Evolutionary conservation across 2,329 filamentous ascomycete species (phyloP).

Genomic region (Fusarium secorum): DNA sequence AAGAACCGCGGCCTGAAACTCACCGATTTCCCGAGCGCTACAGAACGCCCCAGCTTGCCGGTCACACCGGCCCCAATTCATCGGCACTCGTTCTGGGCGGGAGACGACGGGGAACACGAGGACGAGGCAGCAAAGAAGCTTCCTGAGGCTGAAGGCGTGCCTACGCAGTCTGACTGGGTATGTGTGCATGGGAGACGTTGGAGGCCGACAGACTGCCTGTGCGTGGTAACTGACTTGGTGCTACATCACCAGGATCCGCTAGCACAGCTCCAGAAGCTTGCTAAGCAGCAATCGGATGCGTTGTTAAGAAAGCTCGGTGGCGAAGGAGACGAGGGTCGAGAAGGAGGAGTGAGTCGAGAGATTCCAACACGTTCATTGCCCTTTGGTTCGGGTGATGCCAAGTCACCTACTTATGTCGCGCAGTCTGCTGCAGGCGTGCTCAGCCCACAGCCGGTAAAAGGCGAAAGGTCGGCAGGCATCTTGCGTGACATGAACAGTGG

Average conservation of each 20-base stretch:
- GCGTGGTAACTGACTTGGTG: conserved; percentile 63
- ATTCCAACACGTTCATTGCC: conserved; percentile 61
- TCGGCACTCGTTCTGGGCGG: conserved; percentile 72
- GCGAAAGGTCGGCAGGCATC: conserved; percentile 47
- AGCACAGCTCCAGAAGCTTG: conserved; percentile 74
- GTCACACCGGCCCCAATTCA: conserved; percentile 87
- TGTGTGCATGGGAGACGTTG: conserved; percentile 68
- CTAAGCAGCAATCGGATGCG: conserved; percentile 69
- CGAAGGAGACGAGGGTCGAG: conserved; percentile 38
- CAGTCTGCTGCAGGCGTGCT: conserved; percentile 44
- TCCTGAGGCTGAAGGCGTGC: conserved; percentile 82
- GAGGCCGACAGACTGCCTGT: conserved; percentile 61
- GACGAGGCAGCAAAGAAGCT: conserved; percentile 66
- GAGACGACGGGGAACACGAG: conserved; percentile 50
- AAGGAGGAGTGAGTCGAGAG: conserved; percentile 48
- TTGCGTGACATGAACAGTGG: conserved; percentile 45
- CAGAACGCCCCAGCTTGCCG: conserved; percentile 85
- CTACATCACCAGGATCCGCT: conserved; percentile 69
- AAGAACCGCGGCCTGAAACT: conserved; percentile 64
- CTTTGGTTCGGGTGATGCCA: conserved; percentile 59
- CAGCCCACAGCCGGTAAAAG: conserved; percentile 55
- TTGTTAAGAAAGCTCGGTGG: conserved; percentile 62
- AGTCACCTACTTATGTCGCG: conserved; percentile 41
- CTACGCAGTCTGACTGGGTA: conserved; percentile 93
- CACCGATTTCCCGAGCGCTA: conserved; percentile 85